Evolutionary conservation across 768 basidiomycete genomes (phyloP), one percentile per base, ranked within the genome.

Genomic region (Cantharellus cinnabarinus): DNA sequence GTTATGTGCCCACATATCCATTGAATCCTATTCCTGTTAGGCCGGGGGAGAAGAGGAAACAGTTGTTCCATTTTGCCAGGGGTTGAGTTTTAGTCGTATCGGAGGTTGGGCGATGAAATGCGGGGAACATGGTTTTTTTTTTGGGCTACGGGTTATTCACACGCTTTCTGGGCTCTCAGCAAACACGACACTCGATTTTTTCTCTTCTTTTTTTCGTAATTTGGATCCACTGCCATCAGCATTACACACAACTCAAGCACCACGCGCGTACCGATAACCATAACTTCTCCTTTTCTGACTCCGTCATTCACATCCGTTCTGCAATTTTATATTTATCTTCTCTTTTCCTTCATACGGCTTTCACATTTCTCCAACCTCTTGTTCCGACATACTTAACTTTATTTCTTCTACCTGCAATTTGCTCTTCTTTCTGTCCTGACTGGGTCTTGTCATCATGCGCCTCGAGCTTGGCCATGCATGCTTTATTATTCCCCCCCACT

Each of bases 41-140:
- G 41, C 56, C 56, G 5, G 56, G 56, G 7, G 56, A 57, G 56
- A 57, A 57, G 41, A 5, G 56, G 14, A 57, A 57, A 41, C 39
- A 41, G 41, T 42, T 54, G 37, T 54, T 54, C 34, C 37, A 54
- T 35, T 54, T 54, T 54, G 52, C 15, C 52, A 35, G 52, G 29
- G 29, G 44, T 48, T 48, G 29, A 29, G 29, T 48, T 48, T 48
- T 48, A 48, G 44, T 48, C 44, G 10, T 10, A 29, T 29, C 44
- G 44, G 44, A 29, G 10, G 44, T 10, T 10, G 10, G 44, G 29
- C 44, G 10, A 29, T 48, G 44, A 48, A 10, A 10, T 48, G 44
- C 10, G 29, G 10, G 10, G 10, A 29, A 29, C 44, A 48, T 29
- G 29, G 44, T 48, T 48, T 10, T 48, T 29, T 10, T 48, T 29